Conservation (phyloP, 768 basidiomycete genomes). For the Pisolithus orientalis region DNA sequence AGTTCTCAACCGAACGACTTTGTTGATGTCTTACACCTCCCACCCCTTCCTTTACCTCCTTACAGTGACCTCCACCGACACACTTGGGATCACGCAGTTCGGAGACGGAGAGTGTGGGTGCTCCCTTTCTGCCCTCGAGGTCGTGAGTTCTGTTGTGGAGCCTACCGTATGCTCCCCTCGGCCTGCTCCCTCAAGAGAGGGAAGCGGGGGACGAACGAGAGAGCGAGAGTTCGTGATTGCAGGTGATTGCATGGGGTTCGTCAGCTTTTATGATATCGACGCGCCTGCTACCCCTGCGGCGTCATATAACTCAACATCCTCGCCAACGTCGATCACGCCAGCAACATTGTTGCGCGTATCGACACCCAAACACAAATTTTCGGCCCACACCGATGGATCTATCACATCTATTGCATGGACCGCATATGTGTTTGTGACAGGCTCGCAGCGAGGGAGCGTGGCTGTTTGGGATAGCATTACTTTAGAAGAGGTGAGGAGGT, state of each 20-base stretch:
- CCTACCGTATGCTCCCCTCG: too few relatives aligned
- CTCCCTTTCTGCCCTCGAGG: too few relatives aligned
- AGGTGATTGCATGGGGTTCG: conserved; percentile 60
- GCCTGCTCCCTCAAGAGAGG: too few relatives aligned
- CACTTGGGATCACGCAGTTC: conserved; percentile 35
- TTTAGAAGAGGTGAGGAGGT: conserved; percentile 45
- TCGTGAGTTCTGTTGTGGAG: too few relatives aligned
- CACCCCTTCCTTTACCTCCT: conserved; percentile 50
- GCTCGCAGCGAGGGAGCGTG: conserved; percentile 55
- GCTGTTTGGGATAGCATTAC: conserved; percentile 63
- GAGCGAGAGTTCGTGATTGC: conserved; percentile 49
- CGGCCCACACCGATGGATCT: conserved; percentile 58
- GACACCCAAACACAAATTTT: conserved; percentile 35
- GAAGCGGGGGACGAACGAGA: conserved; percentile 8
- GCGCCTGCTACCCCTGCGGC: conserved; percentile 25
- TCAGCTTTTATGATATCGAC: conserved; percentile 48
- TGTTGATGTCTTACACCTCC: conserved; percentile 49
- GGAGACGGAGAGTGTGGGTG: conserved; percentile 40
- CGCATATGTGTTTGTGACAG: conserved; percentile 53
- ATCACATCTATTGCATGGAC: conserved; percentile 63
- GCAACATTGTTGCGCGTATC: too few relatives aligned
- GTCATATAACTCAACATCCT: too few relatives aligned
- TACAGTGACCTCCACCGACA: conserved; percentile 26
- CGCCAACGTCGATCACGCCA: too few relatives aligned
- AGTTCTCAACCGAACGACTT: neutral